Conservation (phyloP, 1,139 yeast genomes). For the Spathaspora sp. region DNA sequence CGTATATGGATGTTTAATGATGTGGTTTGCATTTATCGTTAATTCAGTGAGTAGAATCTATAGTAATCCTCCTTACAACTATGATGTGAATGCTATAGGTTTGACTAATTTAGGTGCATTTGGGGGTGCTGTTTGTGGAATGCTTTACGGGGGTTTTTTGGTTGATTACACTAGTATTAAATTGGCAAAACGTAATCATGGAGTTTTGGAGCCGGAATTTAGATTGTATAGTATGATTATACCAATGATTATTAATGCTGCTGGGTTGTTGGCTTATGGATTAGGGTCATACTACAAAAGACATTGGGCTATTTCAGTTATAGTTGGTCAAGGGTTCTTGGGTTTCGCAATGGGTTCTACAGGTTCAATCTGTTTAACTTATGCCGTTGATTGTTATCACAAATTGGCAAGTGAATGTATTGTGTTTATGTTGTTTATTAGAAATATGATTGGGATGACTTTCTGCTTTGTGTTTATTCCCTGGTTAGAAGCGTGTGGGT, state of each 20-base stretch:
- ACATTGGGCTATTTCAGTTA: constrained; percentile 53
- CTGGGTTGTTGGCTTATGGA: constrained; percentile 40
- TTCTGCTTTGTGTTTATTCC: constrained; percentile 49
- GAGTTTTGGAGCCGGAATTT: constrained; percentile 43
- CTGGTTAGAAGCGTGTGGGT: constrained; percentile 43
- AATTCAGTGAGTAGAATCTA: constrained; percentile 47
- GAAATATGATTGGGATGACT: constrained; percentile 49
- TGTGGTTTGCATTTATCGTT: constrained; percentile 49
- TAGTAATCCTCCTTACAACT: constrained; percentile 34
- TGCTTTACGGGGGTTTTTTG: constrained; percentile 42
- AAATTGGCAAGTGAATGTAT: constrained; percentile 55
- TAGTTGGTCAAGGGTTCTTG: constrained; percentile 52
- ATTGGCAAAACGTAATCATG: constrained; percentile 36
- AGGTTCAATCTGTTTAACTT: constrained; percentile 56
- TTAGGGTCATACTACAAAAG: constrained; percentile 28
- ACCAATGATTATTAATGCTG: constrained; percentile 41
- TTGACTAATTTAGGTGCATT: constrained; percentile 44
- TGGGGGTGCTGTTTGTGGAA: constrained; percentile 40
- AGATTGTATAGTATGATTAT: constrained; percentile 40
- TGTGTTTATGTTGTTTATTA: constrained; percentile 48
- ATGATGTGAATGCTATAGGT: constrained; percentile 35
- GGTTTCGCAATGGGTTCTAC: constrained; percentile 60
- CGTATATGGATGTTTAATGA: constrained; percentile 62
- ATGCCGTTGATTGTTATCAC: constrained; percentile 58
- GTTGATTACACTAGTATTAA: constrained; percentile 40